phyloP scores from a whole-genome alignment of 257 asterid genomes.

The Pogostemon cablin region DNA sequence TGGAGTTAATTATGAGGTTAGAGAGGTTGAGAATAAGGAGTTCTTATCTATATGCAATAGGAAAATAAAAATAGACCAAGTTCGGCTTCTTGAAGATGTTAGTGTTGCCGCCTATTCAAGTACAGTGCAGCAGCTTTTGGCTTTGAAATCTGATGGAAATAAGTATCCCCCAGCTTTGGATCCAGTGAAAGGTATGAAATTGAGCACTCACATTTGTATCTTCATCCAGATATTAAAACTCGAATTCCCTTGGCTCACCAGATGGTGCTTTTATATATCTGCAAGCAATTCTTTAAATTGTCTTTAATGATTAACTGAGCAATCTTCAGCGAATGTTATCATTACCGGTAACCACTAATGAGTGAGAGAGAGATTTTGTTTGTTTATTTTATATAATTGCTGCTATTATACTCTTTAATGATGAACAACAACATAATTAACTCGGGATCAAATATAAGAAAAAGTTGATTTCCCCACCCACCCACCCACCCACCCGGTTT shows the following conservation, averaged over 20 bases:
- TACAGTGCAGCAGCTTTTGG: slow-evolving; percentile 73
- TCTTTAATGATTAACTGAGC: slow-evolving; percentile 5
- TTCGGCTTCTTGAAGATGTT: slow-evolving; percentile 89
- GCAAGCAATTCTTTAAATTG: not conserved
- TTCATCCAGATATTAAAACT: slow-evolving; percentile 10
- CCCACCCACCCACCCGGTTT: too few species aligned
- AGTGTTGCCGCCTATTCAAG: slow-evolving; percentile 81
- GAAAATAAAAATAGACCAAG: slow-evolving; percentile 78
- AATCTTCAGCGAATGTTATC: slow-evolving; percentile 8
- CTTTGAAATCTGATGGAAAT: slow-evolving; percentile 74
- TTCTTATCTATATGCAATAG: slow-evolving; percentile 72
- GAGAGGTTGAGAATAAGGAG: slow-evolving; percentile 67
- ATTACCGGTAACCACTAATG: not conserved
- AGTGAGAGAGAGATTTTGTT: not conserved
- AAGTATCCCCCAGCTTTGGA: slow-evolving; percentile 89
- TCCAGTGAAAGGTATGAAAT: slow-evolving; percentile 76
- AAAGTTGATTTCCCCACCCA: not conserved
- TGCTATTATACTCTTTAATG: slow-evolving; percentile 1
- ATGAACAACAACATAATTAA: not conserved
- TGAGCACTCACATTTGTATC: slow-evolving; percentile 22
- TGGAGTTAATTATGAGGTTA: slow-evolving; percentile 85
- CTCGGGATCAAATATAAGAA: not conserved
- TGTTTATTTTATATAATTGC: slow-evolving; percentile 2
- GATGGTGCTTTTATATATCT: slow-evolving; percentile 4
- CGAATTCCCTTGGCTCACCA: slow-evolving; percentile 11